phyloP scores from a whole-genome alignment of 2,329 filamentous ascomycete species.

The Aspergillus unguis region DNA sequence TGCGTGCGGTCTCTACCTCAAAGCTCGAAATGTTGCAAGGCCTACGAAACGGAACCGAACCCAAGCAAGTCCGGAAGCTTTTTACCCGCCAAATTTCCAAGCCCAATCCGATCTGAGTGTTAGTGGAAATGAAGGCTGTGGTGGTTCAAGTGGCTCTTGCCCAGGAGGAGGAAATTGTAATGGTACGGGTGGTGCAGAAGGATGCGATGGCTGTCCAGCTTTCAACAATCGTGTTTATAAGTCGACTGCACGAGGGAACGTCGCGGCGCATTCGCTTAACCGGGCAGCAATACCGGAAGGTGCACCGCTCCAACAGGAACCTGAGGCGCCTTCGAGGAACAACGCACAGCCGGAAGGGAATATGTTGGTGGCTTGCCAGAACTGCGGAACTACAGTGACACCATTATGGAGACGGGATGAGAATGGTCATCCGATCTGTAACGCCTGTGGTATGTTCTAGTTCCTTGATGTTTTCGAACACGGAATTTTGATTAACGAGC shows the following conservation, averaged over 20 bases:
- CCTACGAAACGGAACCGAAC: slow-evolving; percentile 82
- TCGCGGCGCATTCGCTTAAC: slow-evolving; percentile 31
- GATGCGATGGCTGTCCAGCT: slow-evolving; percentile 91
- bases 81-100: slow-evolving; percentile 4
- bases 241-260: slow-evolving; percentile 56
- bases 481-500: neutral
- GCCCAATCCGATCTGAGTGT: slow-evolving; percentile 29
- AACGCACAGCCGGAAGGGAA: slow-evolving; percentile 27
- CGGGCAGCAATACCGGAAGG: slow-evolving; percentile 30
- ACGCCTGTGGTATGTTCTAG: slow-evolving; percentile 79
- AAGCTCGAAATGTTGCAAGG: slow-evolving; percentile 85
- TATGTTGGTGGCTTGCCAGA: slow-evolving; percentile 88
- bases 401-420: slow-evolving; percentile 94
- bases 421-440: slow-evolving; percentile 94
- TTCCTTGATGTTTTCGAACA: neutral
- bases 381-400: slow-evolving; percentile 94
- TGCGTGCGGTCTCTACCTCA: slow-evolving; percentile 90
- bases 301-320: slow-evolving; percentile 20
- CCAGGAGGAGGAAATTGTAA: slow-evolving; percentile 94
- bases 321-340: slow-evolving; percentile 25
- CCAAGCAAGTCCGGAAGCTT: slow-evolving; percentile 40
- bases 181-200: slow-evolving; percentile 90
- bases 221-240: slow-evolving; percentile 97
- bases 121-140: slow-evolving; percentile 28
- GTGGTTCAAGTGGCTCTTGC: slow-evolving; percentile 71